Conservation (phyloP, 257 asterid genomes). For the Gentiana macrophylla region DNA sequence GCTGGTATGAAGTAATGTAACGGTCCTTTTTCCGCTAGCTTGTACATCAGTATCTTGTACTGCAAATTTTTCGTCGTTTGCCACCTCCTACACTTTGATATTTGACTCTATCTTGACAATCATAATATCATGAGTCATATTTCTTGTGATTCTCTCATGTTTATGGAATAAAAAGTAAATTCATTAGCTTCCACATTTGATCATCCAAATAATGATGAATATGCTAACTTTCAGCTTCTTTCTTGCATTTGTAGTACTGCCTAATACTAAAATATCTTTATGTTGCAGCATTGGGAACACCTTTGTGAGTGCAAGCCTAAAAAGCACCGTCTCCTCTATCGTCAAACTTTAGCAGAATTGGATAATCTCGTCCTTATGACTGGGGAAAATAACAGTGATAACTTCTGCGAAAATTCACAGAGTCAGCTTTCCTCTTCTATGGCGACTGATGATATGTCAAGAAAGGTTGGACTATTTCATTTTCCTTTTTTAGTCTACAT, state of each 20-base stretch:
- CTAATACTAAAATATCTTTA: slow-evolving; percentile 2
- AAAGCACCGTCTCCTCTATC: slow-evolving; percentile 64
- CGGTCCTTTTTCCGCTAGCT: too few species aligned
- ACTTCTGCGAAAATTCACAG: slow-evolving; percentile 25
- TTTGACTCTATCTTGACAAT: too few species aligned
- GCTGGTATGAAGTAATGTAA: too few species aligned
- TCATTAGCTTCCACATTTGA: too few species aligned
- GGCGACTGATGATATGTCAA: slow-evolving; percentile 37
- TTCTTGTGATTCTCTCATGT: too few species aligned
- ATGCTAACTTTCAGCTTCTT: slow-evolving; percentile 10
- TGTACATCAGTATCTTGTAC: too few species aligned
- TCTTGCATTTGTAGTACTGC: neutral
- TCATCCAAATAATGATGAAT: neutral
- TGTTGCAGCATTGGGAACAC: slow-evolving; percentile 83
- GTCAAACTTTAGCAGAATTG: slow-evolving; percentile 78
- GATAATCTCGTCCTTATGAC: slow-evolving; percentile 42
- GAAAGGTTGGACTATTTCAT: slow-evolving; percentile 41
- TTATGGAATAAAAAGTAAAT: too few species aligned
- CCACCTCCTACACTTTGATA: too few species aligned
- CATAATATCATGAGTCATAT: too few species aligned
- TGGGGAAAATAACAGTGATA: slow-evolving; percentile 28
- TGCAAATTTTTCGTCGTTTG: too few species aligned
- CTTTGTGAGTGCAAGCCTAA: slow-evolving; percentile 84
- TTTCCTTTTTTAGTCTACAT: neutral
- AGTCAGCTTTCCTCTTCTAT: slow-evolving; percentile 26